Conservation (phyloP, 192 early-diverging fungal species). For the Spizellomyces punctatus region DNA sequence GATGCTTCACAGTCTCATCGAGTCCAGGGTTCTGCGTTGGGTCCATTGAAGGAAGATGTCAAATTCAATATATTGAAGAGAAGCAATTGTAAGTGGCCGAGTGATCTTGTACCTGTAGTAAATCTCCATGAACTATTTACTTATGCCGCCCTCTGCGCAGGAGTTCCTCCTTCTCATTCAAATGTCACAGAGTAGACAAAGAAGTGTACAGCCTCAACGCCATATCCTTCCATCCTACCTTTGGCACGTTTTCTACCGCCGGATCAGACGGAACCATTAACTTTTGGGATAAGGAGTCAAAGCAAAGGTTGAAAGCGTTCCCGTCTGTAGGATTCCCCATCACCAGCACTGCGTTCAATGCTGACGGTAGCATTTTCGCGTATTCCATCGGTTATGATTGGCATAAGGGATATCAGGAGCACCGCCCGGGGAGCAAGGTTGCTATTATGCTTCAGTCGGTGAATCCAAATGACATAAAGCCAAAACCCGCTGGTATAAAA, state of each 20-base stretch:
- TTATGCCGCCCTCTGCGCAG: conserved; percentile 19
- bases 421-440: conserved; percentile 59
- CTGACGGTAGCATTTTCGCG: conserved; percentile 86
- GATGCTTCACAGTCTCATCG: conserved; percentile 67
- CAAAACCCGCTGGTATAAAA: conserved; percentile 43
- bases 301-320: conserved; percentile 80
- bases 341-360: conserved; percentile 74
- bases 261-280: conserved; percentile 84
- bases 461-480: conserved; percentile 80
- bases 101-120: background rate
- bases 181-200: conserved; percentile 85
- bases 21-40: conserved; percentile 84
- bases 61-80: conserved; percentile 90
- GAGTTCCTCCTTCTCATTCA: conserved; percentile 81
- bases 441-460: conserved; percentile 81
- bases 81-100: conserved; percentile 40
- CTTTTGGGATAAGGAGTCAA: conserved; percentile 96
- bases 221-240: conserved; percentile 76
- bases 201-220: conserved; percentile 65
- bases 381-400: conserved; percentile 82
- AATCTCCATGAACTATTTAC: background rate
- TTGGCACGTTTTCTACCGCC: conserved; percentile 88
- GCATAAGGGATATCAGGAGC: conserved; percentile 72
- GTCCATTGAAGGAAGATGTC: conserved; percentile 92
- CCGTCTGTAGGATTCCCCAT: conserved; percentile 67